phyloP scores from a whole-genome alignment of 192 early-diverging fungal genomes.

The Pecoramyces ruminantium region DNA sequence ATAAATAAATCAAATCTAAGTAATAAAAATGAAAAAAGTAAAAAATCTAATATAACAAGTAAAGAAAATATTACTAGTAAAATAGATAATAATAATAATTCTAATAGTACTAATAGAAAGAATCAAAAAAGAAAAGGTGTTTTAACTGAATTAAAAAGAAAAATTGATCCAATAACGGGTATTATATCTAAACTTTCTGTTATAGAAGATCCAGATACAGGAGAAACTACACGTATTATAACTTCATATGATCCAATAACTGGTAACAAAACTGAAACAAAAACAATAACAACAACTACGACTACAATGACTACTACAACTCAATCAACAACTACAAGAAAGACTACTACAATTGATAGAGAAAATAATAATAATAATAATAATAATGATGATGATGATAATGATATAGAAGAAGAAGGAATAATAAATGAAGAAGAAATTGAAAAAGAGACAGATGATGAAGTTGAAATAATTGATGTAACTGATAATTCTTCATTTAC shows the following conservation, averaged over 20 bases:
- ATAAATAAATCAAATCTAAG: too few species aligned
- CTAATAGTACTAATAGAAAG: background rate
- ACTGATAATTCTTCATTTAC: too few species aligned
- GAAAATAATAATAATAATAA: background rate
- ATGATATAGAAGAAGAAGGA: background rate
- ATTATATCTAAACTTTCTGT: background rate
- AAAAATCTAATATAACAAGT: too few species aligned
- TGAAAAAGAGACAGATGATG: too few species aligned
- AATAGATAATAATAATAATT: too few species aligned
- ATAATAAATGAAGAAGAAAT: background rate
- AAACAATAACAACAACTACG: background rate
- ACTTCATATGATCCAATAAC: background rate
- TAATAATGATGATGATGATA: too few species aligned
- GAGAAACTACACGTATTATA: background rate
- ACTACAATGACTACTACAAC: background rate
- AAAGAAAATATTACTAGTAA: too few species aligned
- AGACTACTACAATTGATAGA: background rate
- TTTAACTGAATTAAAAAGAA: background rate
- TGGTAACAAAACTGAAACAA: background rate
- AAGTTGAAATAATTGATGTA: too few species aligned
- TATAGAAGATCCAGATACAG: background rate
- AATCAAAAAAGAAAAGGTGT: background rate
- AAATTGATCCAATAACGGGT: background rate
- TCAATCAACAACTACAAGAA: background rate
- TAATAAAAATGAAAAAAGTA: too few species aligned